Percentiles rank a stretch among this genome's conserved stretches.
Conservation (phyloP, 2,329 filamentous ascomycete species). For the Arthrobotrys megalospora region DNA sequence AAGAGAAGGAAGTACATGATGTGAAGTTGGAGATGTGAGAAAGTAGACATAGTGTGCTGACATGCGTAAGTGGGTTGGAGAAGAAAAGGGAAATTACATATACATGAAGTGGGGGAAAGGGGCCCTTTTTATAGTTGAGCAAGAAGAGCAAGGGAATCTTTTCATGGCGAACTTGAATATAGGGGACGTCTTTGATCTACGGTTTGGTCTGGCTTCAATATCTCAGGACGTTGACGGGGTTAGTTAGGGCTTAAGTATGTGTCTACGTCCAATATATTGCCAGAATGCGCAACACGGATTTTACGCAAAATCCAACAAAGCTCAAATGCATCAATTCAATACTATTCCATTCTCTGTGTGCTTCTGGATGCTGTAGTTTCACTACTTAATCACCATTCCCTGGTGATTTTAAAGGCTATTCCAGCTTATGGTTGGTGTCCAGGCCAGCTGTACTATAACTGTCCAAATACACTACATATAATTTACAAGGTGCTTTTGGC, state of each 20-base stretch:
- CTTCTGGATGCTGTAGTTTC: too few species aligned
- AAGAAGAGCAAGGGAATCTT: background rate
- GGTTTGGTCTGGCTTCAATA: background rate
- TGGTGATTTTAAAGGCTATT: too few species aligned
- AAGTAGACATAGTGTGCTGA: background rate
- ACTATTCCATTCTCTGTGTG: too few species aligned
- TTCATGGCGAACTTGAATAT: background rate
- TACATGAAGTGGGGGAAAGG: background rate
- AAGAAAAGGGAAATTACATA: background rate
- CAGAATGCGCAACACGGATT: background rate
- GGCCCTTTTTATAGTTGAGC: constrained; percentile 1
- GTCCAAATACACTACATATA: too few species aligned
- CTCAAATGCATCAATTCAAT: background rate
- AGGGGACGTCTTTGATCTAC: background rate
- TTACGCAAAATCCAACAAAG: constrained; percentile 15
- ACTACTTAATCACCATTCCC: too few species aligned
- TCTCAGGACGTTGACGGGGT: background rate
- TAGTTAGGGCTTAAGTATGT: background rate
- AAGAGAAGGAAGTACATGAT: too few species aligned
- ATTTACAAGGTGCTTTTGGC: background rate
- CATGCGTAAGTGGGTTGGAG: background rate
- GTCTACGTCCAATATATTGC: background rate
- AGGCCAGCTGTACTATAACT: too few species aligned
- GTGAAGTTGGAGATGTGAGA: too few species aligned
- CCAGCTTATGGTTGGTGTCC: too few species aligned